Conservation (phyloP, 768 basidiomycete genomes). For the Mycena olivaceomarginata region DNA sequence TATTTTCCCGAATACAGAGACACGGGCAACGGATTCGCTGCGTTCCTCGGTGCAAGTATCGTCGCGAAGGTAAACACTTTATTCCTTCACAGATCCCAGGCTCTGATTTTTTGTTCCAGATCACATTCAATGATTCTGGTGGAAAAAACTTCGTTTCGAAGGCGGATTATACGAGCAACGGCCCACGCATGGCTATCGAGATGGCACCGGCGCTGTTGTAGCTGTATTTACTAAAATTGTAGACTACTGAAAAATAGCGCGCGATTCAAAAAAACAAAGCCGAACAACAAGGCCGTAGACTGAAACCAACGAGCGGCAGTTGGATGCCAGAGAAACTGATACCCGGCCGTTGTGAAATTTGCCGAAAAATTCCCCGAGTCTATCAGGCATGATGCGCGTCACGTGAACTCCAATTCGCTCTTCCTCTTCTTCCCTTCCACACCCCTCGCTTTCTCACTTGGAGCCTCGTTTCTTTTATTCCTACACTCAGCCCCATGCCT, state of each 20-base stretch:
- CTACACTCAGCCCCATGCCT: not conserved
- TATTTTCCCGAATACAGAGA: constrained; percentile 95
- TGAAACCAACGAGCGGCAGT: no score
- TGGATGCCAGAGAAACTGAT: not conserved
- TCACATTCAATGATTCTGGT: constrained; percentile 82
- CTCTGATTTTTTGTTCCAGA: constrained; percentile 61
- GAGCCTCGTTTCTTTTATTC: not conserved
- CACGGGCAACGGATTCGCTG: constrained; percentile 87
- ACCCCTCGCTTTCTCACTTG: not conserved
- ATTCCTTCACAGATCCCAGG: not conserved
- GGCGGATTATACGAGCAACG: constrained; percentile 82
- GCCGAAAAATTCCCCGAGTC: not conserved
- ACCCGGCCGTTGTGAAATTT: not conserved
- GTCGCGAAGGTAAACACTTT: constrained; percentile 81
- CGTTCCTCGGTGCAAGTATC: constrained; percentile 89
- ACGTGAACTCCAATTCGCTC: constrained; percentile 5
- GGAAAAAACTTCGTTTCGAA: constrained; percentile 87
- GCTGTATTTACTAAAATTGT: constrained; percentile 30
- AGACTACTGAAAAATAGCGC: not conserved
- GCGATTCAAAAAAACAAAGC: not conserved
- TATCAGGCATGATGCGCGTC: not conserved
- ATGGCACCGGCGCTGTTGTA: constrained; percentile 86
- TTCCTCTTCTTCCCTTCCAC: not conserved
- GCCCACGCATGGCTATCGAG: constrained; percentile 85
- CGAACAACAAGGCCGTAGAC: not conserved